Percentiles rank a stretch among this genome's conserved stretches.
Conservation (phyloP, 2,329 filamentous ascomycete species). For the Ilyonectria sp. region DNA sequence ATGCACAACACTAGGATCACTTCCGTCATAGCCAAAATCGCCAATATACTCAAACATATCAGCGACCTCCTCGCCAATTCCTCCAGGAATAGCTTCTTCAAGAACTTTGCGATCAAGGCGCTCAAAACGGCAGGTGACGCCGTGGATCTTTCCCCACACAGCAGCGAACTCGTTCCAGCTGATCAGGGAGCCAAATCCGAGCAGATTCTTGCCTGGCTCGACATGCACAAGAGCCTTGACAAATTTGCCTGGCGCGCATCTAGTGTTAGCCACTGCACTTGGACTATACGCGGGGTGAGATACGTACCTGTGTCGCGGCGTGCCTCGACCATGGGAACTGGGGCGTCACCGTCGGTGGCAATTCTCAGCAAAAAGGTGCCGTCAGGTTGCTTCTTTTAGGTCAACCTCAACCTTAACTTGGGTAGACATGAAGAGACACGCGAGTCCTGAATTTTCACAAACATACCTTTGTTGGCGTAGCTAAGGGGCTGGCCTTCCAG, state of each 20-base stretch:
- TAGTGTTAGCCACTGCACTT: too few species aligned
- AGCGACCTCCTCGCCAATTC: conserved; percentile 12
- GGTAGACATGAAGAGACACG: neutral
- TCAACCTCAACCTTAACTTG: neutral
- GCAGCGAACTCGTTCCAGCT: conserved; percentile 12
- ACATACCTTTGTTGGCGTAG: neutral
- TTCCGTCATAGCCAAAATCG: conserved; percentile 8
- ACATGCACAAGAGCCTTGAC: conserved; percentile 6
- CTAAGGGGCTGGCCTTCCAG: neutral
- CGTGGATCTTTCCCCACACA: neutral
- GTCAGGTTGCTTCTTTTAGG: neutral
- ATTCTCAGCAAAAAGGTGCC: neutral
- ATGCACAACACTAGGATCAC: neutral
- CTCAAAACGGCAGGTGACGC: neutral
- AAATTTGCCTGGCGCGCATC: neutral
- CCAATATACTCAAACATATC: conserved; percentile 14
- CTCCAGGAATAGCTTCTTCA: conserved; percentile 5
- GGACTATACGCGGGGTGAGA: too few species aligned
- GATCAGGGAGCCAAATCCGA: neutral
- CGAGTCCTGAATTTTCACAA: neutral
- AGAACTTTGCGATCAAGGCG: neutral
- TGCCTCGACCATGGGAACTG: conserved; percentile 3
- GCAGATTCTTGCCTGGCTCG: conserved; percentile 1
- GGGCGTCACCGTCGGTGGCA: neutral
- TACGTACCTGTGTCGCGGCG: conserved; percentile 9